Conservation (phyloP, 768 basidiomycete genomes). For the Mycena epipterygia region DNA sequence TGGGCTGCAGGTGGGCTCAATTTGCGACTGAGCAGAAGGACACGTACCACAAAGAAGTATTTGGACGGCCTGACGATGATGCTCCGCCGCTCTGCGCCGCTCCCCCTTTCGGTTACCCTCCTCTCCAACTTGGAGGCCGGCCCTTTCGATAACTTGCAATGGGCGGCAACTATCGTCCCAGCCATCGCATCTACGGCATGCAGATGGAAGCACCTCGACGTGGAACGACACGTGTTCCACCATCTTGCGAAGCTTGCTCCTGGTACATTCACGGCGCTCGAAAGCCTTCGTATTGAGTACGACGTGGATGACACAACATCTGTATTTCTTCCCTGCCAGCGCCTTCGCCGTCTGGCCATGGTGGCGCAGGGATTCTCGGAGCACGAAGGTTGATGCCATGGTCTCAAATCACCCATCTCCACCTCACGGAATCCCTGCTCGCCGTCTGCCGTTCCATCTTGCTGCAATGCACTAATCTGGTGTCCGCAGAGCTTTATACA, state of each 20-base stretch:
- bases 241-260: not conserved
- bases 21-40: not conserved
- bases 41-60: not conserved
- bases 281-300: conserved; percentile 2
- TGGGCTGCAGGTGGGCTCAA: conserved; percentile 4
- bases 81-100: conserved; percentile 7
- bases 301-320: not conserved
- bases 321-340: conserved; percentile 1
- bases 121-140: not conserved
- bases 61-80: not conserved
- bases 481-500: not conserved
- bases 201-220: not conserved
- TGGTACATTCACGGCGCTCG: not conserved
- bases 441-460: conserved; percentile 9
- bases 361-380: not conserved
- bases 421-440: not conserved
- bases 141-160: too few relatives aligned
- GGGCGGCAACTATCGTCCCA: not conserved
- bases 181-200: not conserved
- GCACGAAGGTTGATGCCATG: not conserved
- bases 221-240: conserved; percentile 1
- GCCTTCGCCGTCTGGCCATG: not conserved
- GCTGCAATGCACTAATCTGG: not conserved
- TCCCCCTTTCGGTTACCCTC: conserved; percentile 12
- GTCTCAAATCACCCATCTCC: conserved; percentile 14